Percentiles rank a stretch among this genome's conserved stretches.
Evolutionary conservation across 139 green algal genomes (phyloP).

Genomic region (Coelastrella sp.): DNA sequence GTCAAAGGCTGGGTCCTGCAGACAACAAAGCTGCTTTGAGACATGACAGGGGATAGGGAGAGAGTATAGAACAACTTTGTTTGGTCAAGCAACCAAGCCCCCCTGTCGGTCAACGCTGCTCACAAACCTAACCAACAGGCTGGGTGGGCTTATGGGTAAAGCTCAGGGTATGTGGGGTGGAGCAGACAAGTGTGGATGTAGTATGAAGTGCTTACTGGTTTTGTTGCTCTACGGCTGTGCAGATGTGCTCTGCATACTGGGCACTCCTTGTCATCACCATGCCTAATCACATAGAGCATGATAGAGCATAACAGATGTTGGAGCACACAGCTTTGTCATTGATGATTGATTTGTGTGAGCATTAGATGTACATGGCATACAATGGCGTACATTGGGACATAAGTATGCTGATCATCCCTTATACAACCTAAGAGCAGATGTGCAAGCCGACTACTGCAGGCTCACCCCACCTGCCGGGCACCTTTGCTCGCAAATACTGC

Average conservation of each 20-base stretch:
- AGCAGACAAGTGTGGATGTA: neutral
- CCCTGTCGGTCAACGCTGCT: no score
- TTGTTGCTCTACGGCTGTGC: conserved; percentile 38
- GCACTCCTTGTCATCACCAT: conserved; percentile 47
- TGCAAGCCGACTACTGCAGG: no score
- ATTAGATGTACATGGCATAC: no score
- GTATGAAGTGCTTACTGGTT: conserved; percentile 14
- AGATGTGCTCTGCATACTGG: conserved; percentile 50
- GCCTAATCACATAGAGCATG: neutral
- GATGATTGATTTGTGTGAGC: no score
- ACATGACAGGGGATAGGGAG: neutral
- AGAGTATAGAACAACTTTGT: no score
- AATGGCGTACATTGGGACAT: no score
- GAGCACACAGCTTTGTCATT: neutral
- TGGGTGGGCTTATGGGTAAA: no score
- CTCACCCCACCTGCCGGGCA: conserved; percentile 23
- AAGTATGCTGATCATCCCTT: no score
- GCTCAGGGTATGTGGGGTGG: neutral
- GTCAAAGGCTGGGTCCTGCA: conserved; percentile 49
- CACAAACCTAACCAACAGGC: no score
- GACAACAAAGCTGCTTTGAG: neutral
- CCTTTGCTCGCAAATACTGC: conserved; percentile 44
- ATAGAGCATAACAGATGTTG: no score
- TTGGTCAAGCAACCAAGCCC: no score
- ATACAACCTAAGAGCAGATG: no score